Conservation (phyloP, 192 early-diverging fungal genomes). For the Coemansia javaensis region DNA sequence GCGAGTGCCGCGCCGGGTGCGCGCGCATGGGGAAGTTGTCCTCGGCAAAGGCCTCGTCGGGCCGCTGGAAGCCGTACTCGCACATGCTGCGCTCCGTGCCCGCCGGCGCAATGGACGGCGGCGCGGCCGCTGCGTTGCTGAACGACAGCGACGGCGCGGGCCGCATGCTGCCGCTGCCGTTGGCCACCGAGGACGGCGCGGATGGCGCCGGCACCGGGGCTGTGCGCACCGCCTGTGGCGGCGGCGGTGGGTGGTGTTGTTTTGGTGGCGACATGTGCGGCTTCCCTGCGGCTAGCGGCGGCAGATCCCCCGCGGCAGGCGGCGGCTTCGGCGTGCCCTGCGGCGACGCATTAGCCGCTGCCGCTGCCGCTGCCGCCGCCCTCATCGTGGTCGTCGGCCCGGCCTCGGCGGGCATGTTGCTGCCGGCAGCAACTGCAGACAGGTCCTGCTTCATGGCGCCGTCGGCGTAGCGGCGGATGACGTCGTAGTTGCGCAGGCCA, state of each 20-base stretch:
- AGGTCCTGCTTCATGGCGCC: slow-evolving; percentile 22
- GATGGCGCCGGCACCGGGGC: background rate
- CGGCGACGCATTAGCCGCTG: background rate
- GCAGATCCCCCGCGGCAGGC: background rate
- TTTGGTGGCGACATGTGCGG: background rate
- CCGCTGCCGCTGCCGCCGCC: background rate
- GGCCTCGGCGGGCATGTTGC: slow-evolving; percentile 33
- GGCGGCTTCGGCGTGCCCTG: background rate
- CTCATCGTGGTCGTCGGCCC: slow-evolving; percentile 15
- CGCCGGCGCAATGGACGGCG: too few species aligned
- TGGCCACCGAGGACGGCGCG: background rate
- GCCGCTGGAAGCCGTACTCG: slow-evolving; percentile 41
- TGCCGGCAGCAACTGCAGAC: slow-evolving; percentile 12
- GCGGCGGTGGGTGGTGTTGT: too few species aligned
- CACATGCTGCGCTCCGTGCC: background rate
- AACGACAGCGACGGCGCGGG: slow-evolving; percentile 22
- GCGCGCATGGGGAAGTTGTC: slow-evolving; percentile 43
- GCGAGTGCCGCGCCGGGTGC: slow-evolving; percentile 32
- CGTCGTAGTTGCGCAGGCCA: slow-evolving; percentile 69
- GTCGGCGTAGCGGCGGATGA: slow-evolving; percentile 50
- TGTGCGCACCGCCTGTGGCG: too few species aligned
- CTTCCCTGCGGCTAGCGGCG: background rate
- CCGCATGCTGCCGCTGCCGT: background rate
- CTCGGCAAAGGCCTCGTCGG: slow-evolving; percentile 39
- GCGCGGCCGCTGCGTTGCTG: too few species aligned